Percentiles rank a stretch among this genome's conserved stretches.
Conservation (phyloP, 192 early-diverging fungal genomes). For the Coemansia asiatica region DNA sequence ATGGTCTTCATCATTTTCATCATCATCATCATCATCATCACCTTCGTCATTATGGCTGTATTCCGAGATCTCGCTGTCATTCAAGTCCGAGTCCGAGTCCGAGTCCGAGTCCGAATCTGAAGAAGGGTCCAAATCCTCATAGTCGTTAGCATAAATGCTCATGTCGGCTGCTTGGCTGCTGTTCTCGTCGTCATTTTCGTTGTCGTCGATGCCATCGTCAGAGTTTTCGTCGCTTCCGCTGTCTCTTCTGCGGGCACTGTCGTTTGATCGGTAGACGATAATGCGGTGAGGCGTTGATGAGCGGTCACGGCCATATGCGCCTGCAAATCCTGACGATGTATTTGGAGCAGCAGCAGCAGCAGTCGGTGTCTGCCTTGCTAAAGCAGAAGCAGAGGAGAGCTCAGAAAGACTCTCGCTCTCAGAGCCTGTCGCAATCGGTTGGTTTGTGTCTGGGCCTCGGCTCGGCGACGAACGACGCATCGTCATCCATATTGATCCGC, state of each 20-base stretch:
- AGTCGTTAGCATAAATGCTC: not conserved
- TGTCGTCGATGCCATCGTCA: not conserved
- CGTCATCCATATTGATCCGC: slow-evolving; percentile 44
- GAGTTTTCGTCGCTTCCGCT: not conserved
- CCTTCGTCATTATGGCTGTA: not conserved
- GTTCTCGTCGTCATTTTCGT: slow-evolving; percentile 7
- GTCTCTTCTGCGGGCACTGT: not conserved
- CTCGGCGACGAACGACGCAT: slow-evolving; percentile 16
- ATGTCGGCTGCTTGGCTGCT: not conserved
- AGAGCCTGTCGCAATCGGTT: not conserved
- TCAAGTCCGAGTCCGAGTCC: not conserved
- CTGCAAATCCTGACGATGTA: not conserved
- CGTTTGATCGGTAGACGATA: not conserved
- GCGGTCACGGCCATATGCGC: not conserved
- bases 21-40: slow-evolving; percentile 10
- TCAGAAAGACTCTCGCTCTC: not conserved
- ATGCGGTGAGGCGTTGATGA: not conserved
- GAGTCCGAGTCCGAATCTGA: not conserved
- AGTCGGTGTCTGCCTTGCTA: not conserved
- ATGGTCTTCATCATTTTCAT: slow-evolving; percentile 6
- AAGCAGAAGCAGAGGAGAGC: not conserved
- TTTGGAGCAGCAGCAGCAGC: not conserved
- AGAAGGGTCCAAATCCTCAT: not conserved
- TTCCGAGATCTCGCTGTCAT: not conserved
- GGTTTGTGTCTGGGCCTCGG: not conserved